Conservation (phyloP, 345 rosid genomes). For the Lumnitzera racemosa region DNA sequence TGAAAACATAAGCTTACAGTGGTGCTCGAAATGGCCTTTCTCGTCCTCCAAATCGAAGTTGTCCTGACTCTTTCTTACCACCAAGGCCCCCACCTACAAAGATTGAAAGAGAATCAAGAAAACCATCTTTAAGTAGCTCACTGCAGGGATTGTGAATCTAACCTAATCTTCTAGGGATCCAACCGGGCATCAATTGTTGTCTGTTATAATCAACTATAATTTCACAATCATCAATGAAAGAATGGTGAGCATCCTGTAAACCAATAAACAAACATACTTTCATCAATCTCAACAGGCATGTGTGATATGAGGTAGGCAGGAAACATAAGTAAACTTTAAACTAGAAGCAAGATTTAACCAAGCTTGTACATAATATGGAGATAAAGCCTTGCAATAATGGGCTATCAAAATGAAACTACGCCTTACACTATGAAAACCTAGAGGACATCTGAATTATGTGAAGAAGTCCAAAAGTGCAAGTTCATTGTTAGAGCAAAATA, state of each 20-base stretch:
- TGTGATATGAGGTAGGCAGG: too few relatives aligned
- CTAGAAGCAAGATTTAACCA: too few relatives aligned
- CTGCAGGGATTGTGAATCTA: constrained; percentile 11
- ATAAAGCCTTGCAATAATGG: too few relatives aligned
- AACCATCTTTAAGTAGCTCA: neutral
- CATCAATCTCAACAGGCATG: too few relatives aligned
- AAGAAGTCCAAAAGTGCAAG: too few relatives aligned
- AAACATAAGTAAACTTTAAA: too few relatives aligned
- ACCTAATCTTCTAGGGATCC: constrained; percentile 99
- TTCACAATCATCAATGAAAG: constrained; percentile 61
- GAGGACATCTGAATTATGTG: too few relatives aligned
- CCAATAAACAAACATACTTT: constrained; percentile 1
- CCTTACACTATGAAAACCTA: too few relatives aligned
- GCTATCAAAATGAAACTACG: too few relatives aligned
- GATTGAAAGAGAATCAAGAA: neutral
- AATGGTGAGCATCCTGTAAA: constrained; percentile 75
- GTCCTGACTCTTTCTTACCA: constrained; percentile 91
- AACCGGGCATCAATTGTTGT: constrained; percentile 88
- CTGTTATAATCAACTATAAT: constrained; percentile 82
- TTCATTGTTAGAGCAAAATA: too few relatives aligned
- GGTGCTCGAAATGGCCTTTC: constrained; percentile 98
- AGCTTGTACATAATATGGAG: too few relatives aligned
- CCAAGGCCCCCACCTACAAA: constrained; percentile 89
- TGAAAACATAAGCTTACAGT: constrained; percentile 36
- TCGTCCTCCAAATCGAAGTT: constrained; percentile 95